Percentiles rank a stretch among this genome's conserved stretches.
These are phyloP conservation scores for Ormosia semicastrata DNA, from an alignment of 306 rosid genomes.

Conservation along the genomic window DNA sequence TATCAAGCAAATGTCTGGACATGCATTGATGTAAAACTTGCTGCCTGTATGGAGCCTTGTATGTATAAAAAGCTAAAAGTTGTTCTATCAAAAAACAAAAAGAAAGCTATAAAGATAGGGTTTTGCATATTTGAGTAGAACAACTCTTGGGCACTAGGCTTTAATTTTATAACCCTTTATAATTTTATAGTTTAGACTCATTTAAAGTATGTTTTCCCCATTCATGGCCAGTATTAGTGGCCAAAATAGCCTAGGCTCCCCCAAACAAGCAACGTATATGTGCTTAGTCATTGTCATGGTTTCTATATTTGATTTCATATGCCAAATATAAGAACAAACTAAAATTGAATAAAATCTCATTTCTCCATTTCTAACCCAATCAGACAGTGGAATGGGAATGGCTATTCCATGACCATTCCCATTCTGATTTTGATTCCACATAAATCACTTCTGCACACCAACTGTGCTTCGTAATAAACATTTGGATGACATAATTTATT, in stretches of 20 bases:
- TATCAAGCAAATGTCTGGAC: constrained; percentile 5
- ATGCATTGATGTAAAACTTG: constrained; percentile 26
- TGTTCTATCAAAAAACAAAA: constrained; percentile 9
- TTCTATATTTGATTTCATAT: background rate
- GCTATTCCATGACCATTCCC: background rate
- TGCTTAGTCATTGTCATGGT: background rate
- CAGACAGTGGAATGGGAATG: background rate
- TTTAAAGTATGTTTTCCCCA: background rate
- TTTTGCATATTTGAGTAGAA: constrained; percentile 20
- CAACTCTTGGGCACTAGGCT: background rate
- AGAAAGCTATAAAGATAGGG: background rate
- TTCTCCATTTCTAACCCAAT: background rate
- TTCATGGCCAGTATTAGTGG: background rate
- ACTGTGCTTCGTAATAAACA: background rate
- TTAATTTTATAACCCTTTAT: background rate
- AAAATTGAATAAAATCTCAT: background rate
- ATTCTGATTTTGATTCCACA: background rate
- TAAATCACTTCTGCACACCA: background rate
- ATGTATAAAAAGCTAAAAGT: constrained; percentile 21
- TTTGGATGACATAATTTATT: background rate
- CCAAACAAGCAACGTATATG: background rate
- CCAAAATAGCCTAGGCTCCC: background rate
- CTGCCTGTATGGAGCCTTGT: constrained; percentile 1
- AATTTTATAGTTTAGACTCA: background rate
- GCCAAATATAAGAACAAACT: background rate